Evolutionary conservation across 495 filamentous ascomycete species (phyloP).

Genomic region (Trichoderma gamsii): DNA sequence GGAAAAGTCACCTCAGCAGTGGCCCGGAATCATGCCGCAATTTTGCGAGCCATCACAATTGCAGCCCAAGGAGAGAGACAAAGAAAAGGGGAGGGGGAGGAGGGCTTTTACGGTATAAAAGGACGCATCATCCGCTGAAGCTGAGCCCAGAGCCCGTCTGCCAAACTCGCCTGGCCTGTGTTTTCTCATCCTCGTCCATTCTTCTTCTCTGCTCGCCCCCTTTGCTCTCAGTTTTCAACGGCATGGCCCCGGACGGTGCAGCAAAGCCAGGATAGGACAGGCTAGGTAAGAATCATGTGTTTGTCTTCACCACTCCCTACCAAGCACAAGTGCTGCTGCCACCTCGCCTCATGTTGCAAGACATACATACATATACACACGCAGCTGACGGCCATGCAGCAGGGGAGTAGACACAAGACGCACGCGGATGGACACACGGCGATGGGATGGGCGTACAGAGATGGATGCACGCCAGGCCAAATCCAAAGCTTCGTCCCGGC

Average conservation of each 20-base stretch:
- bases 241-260: neutral
- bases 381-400: neutral
- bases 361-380: neutral
- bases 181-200: neutral
- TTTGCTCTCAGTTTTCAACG: neutral
- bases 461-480: neutral
- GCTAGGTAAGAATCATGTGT: neutral
- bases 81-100: neutral
- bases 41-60: conserved; percentile 10
- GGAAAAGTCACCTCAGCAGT: neutral
- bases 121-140: neutral
- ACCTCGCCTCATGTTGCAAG: neutral
- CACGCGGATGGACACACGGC: neutral
- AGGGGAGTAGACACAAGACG: neutral
- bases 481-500: neutral
- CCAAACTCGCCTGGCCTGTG: neutral
- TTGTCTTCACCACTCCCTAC: no score
- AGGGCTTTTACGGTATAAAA: neutral
- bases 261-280: neutral
- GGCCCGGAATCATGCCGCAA: neutral
- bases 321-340: neutral
- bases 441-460: conserved; percentile 3
- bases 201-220: neutral
- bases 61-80: neutral
- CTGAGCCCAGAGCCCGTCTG: neutral